Conservation (phyloP, 192 early-diverging fungal species). For the Coemansia furcata region DNA sequence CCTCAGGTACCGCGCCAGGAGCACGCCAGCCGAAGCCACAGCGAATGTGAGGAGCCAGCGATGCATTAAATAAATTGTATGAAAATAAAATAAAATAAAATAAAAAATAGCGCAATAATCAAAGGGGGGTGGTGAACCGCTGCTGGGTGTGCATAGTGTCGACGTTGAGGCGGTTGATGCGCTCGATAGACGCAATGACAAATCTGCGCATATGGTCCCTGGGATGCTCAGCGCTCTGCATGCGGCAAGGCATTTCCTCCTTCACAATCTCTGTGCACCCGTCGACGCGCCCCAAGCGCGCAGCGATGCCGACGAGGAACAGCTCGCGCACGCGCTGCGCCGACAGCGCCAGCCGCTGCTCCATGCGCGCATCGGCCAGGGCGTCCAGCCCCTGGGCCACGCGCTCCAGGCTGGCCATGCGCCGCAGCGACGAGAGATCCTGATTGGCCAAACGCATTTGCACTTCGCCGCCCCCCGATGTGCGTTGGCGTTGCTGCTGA, state of each 20-base stretch:
- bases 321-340: conserved; percentile 14
- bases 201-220: conserved; percentile 35
- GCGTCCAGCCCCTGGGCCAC: conserved; percentile 7
- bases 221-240: conserved; percentile 17
- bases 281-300: conserved; percentile 13
- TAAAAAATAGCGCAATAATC: conserved; percentile 3
- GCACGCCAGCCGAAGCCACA: not conserved
- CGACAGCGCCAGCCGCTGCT: not conserved
- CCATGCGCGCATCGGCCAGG: not conserved
- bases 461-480: no score
- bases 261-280: not conserved
- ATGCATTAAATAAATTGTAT: not conserved
- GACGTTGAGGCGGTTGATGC: conserved; percentile 11
- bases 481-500: no score
- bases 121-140: conserved; percentile 11
- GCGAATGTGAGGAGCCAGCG: not conserved
- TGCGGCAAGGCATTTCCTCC: not conserved
- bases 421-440: conserved; percentile 25
- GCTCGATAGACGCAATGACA: conserved; percentile 24
- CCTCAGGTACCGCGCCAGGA: conserved; percentile 4
- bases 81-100: not conserved
- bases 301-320: conserved; percentile 26
- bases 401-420: conserved; percentile 25
- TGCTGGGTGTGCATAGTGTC: conserved; percentile 7
- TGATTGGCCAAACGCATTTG: conserved; percentile 20